Evolutionary conservation across 805 yeast species (phyloP), one percentile per base, ranked within the genome.

Genomic region (Yarrowia sp.): DNA sequence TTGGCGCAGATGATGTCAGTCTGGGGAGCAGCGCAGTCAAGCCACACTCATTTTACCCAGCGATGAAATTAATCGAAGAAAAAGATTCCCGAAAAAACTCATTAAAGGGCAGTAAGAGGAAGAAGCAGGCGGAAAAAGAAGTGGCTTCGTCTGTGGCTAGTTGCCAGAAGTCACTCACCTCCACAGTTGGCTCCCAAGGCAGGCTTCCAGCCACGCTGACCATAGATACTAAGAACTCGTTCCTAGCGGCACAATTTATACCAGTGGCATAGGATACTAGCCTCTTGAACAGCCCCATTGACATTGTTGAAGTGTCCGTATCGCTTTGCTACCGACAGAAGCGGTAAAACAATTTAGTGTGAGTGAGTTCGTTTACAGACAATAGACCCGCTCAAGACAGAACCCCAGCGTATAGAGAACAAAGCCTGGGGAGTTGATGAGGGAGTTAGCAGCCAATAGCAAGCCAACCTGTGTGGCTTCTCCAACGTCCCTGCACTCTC

Each of bases 141-240:
- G 49, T 44, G 49, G 49, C 49, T 44, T 41, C 18, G 14, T 6
- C 12, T 24, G 47, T 42, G 47, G 47, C 47, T 24, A 25, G 19
- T n/a, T 12, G 6, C 14, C 10, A 5, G 22, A 8, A 13, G 38
- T 6, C 16, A 16, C 16, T 1, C 18, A 7, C 18, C 18, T 32
- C 36, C 18, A n/a, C n/a, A 32, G 32, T 29, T 29, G n/a, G n/a
- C n/a, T n/a, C n/a, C n/a, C n/a, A n/a, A n/a, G n/a, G n/a, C n/a
- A n/a, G n/a, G n/a, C n/a, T n/a, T n/a, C n/a, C n/a, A n/a, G n/a
- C n/a, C n/a, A n/a, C n/a, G n/a, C n/a, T n/a, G n/a, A n/a, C n/a
- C n/a, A n/a, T n/a, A n/a, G n/a, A n/a, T n/a, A n/a, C n/a, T n/a
- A n/a, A n/a, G n/a, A n/a, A n/a, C n/a, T n/a, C n/a, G n/a, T n/a